These are phyloP conservation scores for Suillus hirtellus DNA, from an alignment of 768 basidiomycete genomes.

Conservation along the genomic window DNA sequence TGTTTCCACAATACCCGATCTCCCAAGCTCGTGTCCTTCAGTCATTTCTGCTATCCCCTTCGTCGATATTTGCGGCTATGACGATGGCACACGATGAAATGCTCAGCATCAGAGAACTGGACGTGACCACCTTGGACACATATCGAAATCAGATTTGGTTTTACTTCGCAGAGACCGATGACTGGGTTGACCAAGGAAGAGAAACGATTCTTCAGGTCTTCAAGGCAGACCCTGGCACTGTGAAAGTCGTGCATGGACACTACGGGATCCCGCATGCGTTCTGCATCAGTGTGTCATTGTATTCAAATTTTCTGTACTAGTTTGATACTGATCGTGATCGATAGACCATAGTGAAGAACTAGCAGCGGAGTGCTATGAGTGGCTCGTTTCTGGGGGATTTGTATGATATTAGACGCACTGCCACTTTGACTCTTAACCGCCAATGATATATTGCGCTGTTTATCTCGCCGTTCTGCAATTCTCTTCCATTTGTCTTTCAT, in stretches of 20 bases:
- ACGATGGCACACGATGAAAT: slow-evolving; percentile 72
- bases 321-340: slow-evolving; percentile 8
- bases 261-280: slow-evolving; percentile 68
- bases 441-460: not conserved
- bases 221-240: slow-evolving; percentile 32
- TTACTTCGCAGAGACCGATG: slow-evolving; percentile 63
- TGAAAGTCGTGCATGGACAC: slow-evolving; percentile 44
- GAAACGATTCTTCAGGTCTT: slow-evolving; percentile 43
- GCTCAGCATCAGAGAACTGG: slow-evolving; percentile 54
- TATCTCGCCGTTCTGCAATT: not conserved
- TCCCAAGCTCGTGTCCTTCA: slow-evolving; percentile 47
- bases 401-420: not conserved
- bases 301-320: not conserved
- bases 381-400: slow-evolving; percentile 33
- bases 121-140: slow-evolving; percentile 43
- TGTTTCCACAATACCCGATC: slow-evolving; percentile 54
- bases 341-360: slow-evolving; percentile 54
- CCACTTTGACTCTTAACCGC: not conserved
- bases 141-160: slow-evolving; percentile 44
- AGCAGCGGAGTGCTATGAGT: slow-evolving; percentile 47
- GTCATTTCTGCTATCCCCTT: slow-evolving; percentile 51
- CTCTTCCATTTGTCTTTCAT: too few relatives aligned
- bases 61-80: slow-evolving; percentile 52
- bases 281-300: slow-evolving; percentile 58
- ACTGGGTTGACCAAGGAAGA: slow-evolving; percentile 68